Percentiles rank a stretch among this genome's conserved stretches.
phyloP scores from a whole-genome alignment of 2,329 filamentous ascomycete species.

The Fusarium nurragi region DNA sequence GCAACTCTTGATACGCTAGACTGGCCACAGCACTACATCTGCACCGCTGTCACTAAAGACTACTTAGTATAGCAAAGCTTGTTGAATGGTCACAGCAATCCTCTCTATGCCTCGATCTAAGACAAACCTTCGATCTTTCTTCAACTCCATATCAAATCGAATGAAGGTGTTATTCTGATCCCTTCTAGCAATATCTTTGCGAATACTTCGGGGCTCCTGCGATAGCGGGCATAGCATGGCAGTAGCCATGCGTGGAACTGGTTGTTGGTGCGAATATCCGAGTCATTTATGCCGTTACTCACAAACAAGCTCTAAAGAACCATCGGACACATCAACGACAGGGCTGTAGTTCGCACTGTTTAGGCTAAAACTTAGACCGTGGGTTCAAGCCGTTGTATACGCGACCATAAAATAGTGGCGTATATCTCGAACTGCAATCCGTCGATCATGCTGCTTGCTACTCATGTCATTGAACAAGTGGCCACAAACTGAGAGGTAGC shows the following conservation, averaged over 20 bases:
- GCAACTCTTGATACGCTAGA: not conserved
- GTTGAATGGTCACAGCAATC: not conserved
- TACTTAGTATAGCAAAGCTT: not conserved
- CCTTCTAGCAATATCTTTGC: not conserved
- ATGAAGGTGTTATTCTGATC: not conserved
- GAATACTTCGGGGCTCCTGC: slow-evolving; percentile 4
- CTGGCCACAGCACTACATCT: not conserved
- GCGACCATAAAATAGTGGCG: too few species aligned
- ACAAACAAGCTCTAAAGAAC: not conserved
- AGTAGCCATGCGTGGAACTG: not conserved
- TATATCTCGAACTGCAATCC: not conserved
- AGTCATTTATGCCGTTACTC: not conserved
- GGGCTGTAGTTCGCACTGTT: not conserved
- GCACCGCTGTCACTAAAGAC: not conserved
- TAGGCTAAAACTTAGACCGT: too few species aligned
- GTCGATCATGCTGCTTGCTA: not conserved
- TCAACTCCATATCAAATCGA: not conserved
- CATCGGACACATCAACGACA: too few species aligned
- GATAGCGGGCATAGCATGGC: slow-evolving; percentile 1
- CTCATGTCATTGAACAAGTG: not conserved
- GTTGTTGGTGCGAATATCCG: not conserved
- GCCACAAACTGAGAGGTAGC: not conserved
- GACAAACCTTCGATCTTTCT: not conserved
- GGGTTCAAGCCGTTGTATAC: too few species aligned
- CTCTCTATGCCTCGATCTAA: not conserved